These are phyloP conservation scores for Clonostachys rosea DNA, from an alignment of 2,329 filamentous ascomycete species.

Conservation along the genomic window DNA sequence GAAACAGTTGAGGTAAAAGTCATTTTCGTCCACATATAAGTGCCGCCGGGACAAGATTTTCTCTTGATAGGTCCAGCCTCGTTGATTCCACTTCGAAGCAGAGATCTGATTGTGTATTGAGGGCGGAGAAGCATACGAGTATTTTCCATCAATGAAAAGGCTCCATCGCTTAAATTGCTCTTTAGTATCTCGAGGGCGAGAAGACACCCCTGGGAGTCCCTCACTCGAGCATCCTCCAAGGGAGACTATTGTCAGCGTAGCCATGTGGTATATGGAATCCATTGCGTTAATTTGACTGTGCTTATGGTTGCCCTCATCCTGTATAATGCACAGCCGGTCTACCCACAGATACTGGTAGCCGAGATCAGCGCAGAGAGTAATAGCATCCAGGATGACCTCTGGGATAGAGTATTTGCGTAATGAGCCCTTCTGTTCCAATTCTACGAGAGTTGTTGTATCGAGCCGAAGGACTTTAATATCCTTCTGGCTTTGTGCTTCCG, in stretches of 20 bases:
- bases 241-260: background rate
- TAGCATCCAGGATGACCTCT: background rate
- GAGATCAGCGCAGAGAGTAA: background rate
- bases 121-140: background rate
- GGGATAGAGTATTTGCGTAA: background rate
- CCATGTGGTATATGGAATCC: background rate
- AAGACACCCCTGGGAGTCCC: background rate
- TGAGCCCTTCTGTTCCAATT: background rate
- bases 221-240: background rate
- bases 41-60: background rate
- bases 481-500: too few relatives aligned
- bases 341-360: background rate
- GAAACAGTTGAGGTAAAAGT: background rate
- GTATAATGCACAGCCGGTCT: background rate
- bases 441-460: background rate
- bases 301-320: background rate
- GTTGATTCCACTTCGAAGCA: background rate
- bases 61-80: background rate
- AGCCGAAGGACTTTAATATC: background rate
- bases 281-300: background rate
- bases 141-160: background rate
- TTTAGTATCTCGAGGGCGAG: background rate
- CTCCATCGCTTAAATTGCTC: background rate
- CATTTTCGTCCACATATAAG: background rate
- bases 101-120: background rate